Base-by-base conservation (phyloP, 2,329 filamentous ascomycete species). In the Pseudogymnoascus sp. region DNA sequence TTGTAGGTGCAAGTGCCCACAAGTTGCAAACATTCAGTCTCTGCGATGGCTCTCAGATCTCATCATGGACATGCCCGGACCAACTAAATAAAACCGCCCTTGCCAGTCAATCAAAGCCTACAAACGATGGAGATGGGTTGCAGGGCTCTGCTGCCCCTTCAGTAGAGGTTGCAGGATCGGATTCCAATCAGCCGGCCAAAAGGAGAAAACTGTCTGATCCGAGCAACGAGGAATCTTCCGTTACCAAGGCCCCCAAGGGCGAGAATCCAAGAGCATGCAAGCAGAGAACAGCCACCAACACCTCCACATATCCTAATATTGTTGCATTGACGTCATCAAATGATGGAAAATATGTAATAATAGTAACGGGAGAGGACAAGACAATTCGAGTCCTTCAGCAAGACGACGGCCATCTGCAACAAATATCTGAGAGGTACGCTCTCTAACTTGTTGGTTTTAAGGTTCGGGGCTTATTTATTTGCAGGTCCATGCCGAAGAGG, bases 291-390 rank as follows among this genome's bases (percentile, higher is more conserved):
- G 44, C 68, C 19, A 10, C 65, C 2, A 70, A 65, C 42, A 72
- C 76, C n/a, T 75, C 77, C 2, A 83, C 86, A 63, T 74, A 79
- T 65, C 83, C 87, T 4, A 86, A 88, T 70, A 83, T 97, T 63
- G 88, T 87, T 64, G 84, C 88, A 66, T 73, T 97, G 67, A 79
- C 83, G 21, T 77, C 83, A 28, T 88, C 91, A 0, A 74, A 79
- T 13, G 80, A 89, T 68, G 84, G 87, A 13, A 80, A 83, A 44
- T 80, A 96, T 76, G 74, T 96, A 19, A 78, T 96, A 44, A 89
- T 86, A 21, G 84, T 96, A 31, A 96, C 92, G 8, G 87, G 85
- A n/a, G 91, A 96, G 71, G 95, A 97, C 79, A 99, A 99, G 78
- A 86, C 84, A 60, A 82, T 99, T 42, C 90, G 90, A 74, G 90